Conservation (phyloP, 139 green algal species). For the Penium margaritaceum region DNA sequence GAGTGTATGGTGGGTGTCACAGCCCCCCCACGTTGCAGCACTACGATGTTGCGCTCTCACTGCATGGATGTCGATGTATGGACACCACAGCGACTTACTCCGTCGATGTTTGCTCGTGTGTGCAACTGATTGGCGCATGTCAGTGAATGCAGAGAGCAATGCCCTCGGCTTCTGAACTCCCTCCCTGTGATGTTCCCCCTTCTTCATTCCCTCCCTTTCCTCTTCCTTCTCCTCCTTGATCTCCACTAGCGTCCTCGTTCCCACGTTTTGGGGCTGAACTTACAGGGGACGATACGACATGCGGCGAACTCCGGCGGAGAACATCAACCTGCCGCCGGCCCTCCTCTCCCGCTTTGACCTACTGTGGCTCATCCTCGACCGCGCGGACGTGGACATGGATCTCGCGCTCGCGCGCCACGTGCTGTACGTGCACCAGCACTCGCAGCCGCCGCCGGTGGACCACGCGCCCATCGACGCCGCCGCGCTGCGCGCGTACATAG, state of each 20-base stretch:
- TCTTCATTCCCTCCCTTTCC: neutral
- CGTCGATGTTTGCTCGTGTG: no score
- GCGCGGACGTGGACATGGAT: slow-evolving; percentile 65
- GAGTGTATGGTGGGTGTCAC: no score
- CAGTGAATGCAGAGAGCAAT: neutral
- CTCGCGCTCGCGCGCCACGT: slow-evolving; percentile 78
- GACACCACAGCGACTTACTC: no score
- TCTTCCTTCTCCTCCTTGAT: neutral
- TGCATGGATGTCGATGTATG: no score
- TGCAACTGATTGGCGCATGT: neutral
- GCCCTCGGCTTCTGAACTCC: neutral
- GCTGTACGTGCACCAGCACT: slow-evolving; percentile 73
- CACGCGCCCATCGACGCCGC: slow-evolving; percentile 40
- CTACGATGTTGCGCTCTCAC: no score
- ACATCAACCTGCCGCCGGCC: slow-evolving; percentile 92
- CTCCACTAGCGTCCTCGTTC: neutral
- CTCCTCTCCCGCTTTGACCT: slow-evolving; percentile 91
- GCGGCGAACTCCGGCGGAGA: slow-evolving; percentile 78
- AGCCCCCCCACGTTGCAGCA: no score
- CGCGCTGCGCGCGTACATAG: slow-evolving; percentile 15
- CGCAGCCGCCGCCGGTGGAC: slow-evolving; percentile 31
- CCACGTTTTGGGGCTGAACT: neutral
- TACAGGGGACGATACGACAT: slow-evolving; percentile 81
- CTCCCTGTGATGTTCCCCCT: neutral
- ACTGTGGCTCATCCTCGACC: slow-evolving; percentile 95